phyloP scores from a whole-genome alignment of 2,329 filamentous ascomycete genomes.

The Coniella lustricola region DNA sequence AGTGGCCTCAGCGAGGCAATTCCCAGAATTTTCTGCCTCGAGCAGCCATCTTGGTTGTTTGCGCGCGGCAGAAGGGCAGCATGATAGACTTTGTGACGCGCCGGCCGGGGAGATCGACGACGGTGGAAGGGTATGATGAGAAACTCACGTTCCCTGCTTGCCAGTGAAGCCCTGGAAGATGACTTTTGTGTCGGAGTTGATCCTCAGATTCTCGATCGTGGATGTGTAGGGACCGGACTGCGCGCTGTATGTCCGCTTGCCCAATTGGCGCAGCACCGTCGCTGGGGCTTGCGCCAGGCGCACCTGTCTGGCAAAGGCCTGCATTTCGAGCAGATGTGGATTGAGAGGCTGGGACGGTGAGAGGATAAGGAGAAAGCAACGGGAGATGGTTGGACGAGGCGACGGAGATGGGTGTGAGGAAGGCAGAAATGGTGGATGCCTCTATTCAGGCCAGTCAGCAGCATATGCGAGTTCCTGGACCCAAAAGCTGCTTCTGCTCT shows the following conservation, averaged over 20 bases:
- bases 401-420: constrained; percentile 4
- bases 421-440: too few species aligned
- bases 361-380: not conserved
- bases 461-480: too few species aligned
- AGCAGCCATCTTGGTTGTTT: not conserved
- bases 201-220: constrained; percentile 80
- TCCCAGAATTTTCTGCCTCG: not conserved
- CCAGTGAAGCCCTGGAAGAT: constrained; percentile 97
- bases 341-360: not conserved
- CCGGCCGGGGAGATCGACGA: constrained; percentile 11
- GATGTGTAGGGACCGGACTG: constrained; percentile 61
- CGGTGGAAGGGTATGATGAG: not conserved
- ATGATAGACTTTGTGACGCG: not conserved
- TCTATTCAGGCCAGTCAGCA: too few species aligned
- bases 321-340: constrained; percentile 54
- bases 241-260: constrained; percentile 69
- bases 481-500: too few species aligned
- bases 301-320: constrained; percentile 69
- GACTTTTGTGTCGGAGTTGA: constrained; percentile 89
- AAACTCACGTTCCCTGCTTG: constrained; percentile 86
- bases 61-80: not conserved
- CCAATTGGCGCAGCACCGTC: constrained; percentile 58
- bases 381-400: not conserved
- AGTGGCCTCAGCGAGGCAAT: not conserved
- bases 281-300: constrained; percentile 62